Conservation (phyloP, 257 asterid species). For the Phtheirospermum japonicum region DNA sequence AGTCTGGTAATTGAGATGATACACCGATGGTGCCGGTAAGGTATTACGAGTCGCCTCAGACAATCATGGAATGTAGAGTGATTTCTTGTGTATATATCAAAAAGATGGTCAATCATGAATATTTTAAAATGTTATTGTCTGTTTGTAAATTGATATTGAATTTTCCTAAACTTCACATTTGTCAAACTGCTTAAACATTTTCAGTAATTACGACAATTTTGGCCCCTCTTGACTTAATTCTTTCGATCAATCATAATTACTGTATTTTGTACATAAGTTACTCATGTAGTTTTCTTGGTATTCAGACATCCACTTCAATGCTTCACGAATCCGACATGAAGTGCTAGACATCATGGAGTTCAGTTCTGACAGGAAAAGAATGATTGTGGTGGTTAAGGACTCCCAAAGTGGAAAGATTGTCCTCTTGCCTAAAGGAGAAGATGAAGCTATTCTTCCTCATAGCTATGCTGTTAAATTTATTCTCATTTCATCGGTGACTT, state of each 20-base stretch:
- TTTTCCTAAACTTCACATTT: conserved; percentile 8
- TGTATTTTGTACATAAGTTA: conserved; percentile 18
- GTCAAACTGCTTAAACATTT: background rate
- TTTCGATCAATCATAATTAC: conserved; percentile 7
- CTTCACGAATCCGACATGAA: conserved; percentile 66
- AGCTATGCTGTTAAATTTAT: conserved; percentile 59
- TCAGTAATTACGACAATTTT: background rate
- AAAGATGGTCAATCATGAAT: too few relatives aligned
- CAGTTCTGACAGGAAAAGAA: conserved; percentile 93
- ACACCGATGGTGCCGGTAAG: conserved; percentile 47
- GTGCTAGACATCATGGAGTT: conserved; percentile 89
- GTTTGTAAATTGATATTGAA: conserved; percentile 10
- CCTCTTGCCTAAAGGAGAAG: conserved; percentile 95
- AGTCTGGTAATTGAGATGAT: conserved; percentile 63
- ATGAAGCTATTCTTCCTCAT: conserved; percentile 85
- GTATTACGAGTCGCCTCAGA: conserved; percentile 67
- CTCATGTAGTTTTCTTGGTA: conserved; percentile 32
- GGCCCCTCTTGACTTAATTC: background rate
- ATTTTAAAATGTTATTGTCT: background rate
- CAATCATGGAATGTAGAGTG: conserved; percentile 65
- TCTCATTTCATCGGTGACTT: conserved; percentile 20
- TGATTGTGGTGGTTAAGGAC: conserved; percentile 89
- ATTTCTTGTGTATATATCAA: conserved; percentile 11
- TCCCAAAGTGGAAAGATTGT: conserved; percentile 57
- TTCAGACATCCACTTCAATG: conserved; percentile 79